Conservation (phyloP, 2,329 filamentous ascomycete species). For the Ophiostoma sp. region DNA sequence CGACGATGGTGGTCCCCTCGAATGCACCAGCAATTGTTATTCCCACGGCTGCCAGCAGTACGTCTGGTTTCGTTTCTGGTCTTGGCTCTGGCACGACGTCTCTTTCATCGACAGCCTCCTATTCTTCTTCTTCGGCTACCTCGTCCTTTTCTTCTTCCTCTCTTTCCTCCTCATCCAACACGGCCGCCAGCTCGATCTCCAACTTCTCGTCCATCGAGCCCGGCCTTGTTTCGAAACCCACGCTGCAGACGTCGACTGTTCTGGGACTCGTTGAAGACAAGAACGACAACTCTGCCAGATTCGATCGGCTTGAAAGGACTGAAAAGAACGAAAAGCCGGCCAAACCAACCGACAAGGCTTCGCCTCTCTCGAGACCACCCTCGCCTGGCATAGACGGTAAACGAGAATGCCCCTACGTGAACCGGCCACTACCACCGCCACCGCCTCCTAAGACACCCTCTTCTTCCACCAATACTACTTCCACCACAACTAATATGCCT, state of each 20-base stretch:
- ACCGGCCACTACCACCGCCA: conserved; percentile 37
- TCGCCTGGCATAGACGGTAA: conserved; percentile 34
- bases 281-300: neutral
- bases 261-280: conserved; percentile 37
- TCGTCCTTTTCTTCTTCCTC: conserved; percentile 16
- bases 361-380: conserved; percentile 30
- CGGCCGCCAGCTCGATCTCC: conserved; percentile 7
- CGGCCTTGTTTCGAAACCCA: conserved; percentile 41
- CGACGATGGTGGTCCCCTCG: conserved; percentile 18
- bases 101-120: conserved; percentile 13
- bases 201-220: conserved; percentile 31
- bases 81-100: neutral
- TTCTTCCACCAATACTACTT: neutral
- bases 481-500: conserved; percentile 27
- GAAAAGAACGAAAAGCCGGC: neutral
- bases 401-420: conserved; percentile 36
- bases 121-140: neutral
- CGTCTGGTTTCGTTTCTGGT: neutral
- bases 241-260: conserved; percentile 38
- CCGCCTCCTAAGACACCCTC: neutral
- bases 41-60: neutral
- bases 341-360: neutral
- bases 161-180: conserved; percentile 16
- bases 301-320: neutral
- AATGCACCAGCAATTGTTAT: conserved; percentile 16